These are phyloP conservation scores for Teratosphaeriaceae sp. DNA, from an alignment of 2,329 filamentous ascomycete genomes.

Conservation along the genomic window DNA sequence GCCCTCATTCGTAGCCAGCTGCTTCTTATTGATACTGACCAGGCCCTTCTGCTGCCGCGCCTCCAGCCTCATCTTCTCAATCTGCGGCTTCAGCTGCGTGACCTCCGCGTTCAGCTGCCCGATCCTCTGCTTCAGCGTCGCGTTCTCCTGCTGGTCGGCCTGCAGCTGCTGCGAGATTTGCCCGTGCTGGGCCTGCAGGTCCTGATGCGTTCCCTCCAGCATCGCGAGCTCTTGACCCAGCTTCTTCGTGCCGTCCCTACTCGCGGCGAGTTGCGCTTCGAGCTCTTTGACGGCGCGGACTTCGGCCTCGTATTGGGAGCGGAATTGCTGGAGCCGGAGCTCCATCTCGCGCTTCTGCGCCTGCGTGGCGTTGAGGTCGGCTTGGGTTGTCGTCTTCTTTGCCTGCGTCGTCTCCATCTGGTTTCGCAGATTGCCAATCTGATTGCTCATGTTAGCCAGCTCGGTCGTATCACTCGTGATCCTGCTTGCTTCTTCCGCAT, in stretches of 20 bases:
- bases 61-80: conserved; percentile 89
- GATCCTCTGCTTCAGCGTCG: conserved; percentile 79
- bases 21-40: conserved; percentile 98
- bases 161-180: conserved; percentile 69
- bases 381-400: conserved; percentile 72
- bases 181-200: conserved; percentile 75
- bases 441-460: conserved; percentile 91
- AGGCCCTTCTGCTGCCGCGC: conserved; percentile 93
- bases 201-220: conserved; percentile 72
- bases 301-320: conserved; percentile 87
- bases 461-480: conserved; percentile 85
- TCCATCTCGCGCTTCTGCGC: conserved; percentile 93
- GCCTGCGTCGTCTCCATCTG: conserved; percentile 91
- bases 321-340: conserved; percentile 75
- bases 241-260: conserved; percentile 75
- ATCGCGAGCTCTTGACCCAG: conserved; percentile 77
- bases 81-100: conserved; percentile 73
- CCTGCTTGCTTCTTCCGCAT: conserved; percentile 75
- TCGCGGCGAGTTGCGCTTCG: conserved; percentile 72
- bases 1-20: conserved; percentile 79
- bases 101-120: conserved; percentile 76
- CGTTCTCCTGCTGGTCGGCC: conserved; percentile 83
- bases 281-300: conserved; percentile 76
- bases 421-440: conserved; percentile 81
- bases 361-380: conserved; percentile 71